phyloP scores from a whole-genome alignment of 1,284 basidiomycete species.

The Tilletia setariae region DNA sequence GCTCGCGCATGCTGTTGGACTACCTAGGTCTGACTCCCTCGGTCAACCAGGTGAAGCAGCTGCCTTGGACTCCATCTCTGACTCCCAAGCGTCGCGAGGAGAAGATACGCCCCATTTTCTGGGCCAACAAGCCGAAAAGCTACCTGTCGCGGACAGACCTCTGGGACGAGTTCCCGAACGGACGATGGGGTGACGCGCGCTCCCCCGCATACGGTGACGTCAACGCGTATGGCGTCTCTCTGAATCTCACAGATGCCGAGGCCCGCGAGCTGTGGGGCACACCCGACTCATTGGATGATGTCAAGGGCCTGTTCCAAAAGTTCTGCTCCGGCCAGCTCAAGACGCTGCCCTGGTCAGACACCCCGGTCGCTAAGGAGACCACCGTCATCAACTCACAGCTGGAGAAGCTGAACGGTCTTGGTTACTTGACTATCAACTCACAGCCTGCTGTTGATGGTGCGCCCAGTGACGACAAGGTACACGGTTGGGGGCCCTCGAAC shows the following conservation, averaged over 20 bases:
- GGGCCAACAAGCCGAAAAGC: slow-evolving; percentile 51
- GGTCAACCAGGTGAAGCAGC: slow-evolving; percentile 46
- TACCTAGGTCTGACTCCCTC: slow-evolving; percentile 48
- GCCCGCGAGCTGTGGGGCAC: slow-evolving; percentile 56
- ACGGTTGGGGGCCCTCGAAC: slow-evolving; percentile 54
- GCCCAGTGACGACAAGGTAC: slow-evolving; percentile 68
- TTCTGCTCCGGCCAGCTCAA: slow-evolving; percentile 55
- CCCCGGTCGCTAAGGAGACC: slow-evolving; percentile 79
- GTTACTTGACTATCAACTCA: slow-evolving; percentile 95
- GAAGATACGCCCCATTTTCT: slow-evolving; percentile 53
- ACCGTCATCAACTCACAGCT: slow-evolving; percentile 75
- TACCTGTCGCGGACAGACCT: slow-evolving; percentile 53
- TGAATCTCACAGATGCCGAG: slow-evolving; percentile 70
- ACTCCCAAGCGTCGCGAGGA: slow-evolving; percentile 53
- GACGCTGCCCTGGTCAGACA: slow-evolving; percentile 94
- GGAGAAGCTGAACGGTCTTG: slow-evolving; percentile 77
- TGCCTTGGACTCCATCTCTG: slow-evolving; percentile 51
- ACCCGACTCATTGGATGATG: slow-evolving; percentile 34
- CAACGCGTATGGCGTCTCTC: slow-evolving; percentile 73
- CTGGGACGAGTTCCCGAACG: slow-evolving; percentile 99
- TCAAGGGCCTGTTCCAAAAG: slow-evolving; percentile 53
- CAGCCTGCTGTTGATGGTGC: slow-evolving; percentile 87
- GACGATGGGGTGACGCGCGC: slow-evolving; percentile 92
- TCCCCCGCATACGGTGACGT: slow-evolving; percentile 96
- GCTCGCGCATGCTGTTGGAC: slow-evolving; percentile 52